phyloP scores from a whole-genome alignment of 345 rosid genomes.

The Schrenkiella parvula region DNA sequence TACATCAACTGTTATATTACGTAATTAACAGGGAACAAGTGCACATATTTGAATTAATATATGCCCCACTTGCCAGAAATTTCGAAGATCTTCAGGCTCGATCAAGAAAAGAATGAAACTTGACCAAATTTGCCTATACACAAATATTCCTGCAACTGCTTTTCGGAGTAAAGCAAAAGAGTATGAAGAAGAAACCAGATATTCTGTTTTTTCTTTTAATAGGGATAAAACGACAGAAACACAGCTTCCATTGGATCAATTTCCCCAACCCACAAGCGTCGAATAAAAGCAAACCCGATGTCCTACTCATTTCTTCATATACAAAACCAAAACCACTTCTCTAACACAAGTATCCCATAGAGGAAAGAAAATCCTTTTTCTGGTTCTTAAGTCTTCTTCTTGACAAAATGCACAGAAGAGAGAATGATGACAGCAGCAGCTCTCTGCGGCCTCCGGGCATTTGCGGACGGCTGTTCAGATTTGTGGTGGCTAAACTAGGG shows the following conservation, averaged over 20 bases:
- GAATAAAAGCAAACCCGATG: conserved; percentile 22
- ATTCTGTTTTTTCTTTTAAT: not conserved
- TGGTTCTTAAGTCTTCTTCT: conserved; percentile 1
- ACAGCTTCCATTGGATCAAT: conserved; percentile 7
- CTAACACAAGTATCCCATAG: conserved; percentile 7
- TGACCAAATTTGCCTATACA: not conserved
- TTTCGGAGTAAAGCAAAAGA: conserved; percentile 6
- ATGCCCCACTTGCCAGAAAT: conserved; percentile 1
- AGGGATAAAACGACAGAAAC: not conserved
- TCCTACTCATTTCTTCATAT: conserved; percentile 19
- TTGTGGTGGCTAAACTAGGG: conserved; percentile 26
- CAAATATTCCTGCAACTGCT: conserved; percentile 12
- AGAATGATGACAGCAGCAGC: conserved; percentile 8
- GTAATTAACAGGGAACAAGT: not conserved
- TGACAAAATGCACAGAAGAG: conserved; percentile 23
- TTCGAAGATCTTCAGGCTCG: not conserved
- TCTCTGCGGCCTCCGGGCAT: conserved; percentile 15
- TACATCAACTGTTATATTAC: not conserved
- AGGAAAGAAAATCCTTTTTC: conserved; percentile 4
- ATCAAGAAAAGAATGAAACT: not conserved
- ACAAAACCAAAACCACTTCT: not conserved
- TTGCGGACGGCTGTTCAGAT: conserved; percentile 23
- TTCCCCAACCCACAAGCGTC: conserved; percentile 22
- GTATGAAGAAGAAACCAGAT: conserved; percentile 17
- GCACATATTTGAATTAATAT: not conserved